Evolutionary conservation across 1,139 yeast genomes (phyloP).

Genomic region (Pichia sp.): DNA sequence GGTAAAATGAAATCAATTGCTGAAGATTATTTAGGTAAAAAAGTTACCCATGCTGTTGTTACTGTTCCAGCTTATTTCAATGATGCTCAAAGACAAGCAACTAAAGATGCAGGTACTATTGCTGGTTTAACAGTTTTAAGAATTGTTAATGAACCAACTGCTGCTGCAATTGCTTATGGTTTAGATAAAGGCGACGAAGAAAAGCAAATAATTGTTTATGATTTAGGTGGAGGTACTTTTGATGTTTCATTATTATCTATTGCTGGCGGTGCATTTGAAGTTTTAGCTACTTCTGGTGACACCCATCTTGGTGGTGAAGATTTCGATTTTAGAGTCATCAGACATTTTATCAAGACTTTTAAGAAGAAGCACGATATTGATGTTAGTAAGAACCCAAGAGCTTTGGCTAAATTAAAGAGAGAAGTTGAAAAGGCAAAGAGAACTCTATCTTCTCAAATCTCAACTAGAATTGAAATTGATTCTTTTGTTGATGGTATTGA

Average conservation of each 20-base stretch:
- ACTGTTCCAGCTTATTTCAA: constrained; percentile 97
- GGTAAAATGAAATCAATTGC: constrained; percentile 92
- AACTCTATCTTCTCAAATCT: constrained; percentile 84
- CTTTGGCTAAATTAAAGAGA: constrained; percentile 84
- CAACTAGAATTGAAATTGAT: constrained; percentile 88
- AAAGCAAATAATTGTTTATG: constrained; percentile 86
- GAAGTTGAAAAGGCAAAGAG: constrained; percentile 97
- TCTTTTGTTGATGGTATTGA: constrained; percentile 94
- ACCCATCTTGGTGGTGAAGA: constrained; percentile 97
- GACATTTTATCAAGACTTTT: constrained; percentile 77
- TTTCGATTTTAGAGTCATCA: constrained; percentile 83
- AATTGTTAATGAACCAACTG: constrained; percentile 96
- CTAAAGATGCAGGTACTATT: constrained; percentile 95
- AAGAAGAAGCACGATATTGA: constrained; percentile 85
- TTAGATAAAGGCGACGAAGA: constrained; percentile 82
- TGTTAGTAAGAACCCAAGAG: constrained; percentile 65
- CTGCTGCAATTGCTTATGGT: constrained; percentile 97
- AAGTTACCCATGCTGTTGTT: constrained; percentile 90
- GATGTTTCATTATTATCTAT: constrained; percentile 85
- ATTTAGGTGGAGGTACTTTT: constrained; percentile 95
- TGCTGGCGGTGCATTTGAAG: constrained; percentile 93
- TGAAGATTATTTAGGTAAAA: constrained; percentile 82
- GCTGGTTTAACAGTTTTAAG: constrained; percentile 92
- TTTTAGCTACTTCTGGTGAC: constrained; percentile 91
- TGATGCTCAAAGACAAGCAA: constrained; percentile 98